Percentiles rank a stretch among this genome's conserved stretches.
Evolutionary conservation across 257 asterid species (phyloP).

Genomic region (Ilex asprella): DNA sequence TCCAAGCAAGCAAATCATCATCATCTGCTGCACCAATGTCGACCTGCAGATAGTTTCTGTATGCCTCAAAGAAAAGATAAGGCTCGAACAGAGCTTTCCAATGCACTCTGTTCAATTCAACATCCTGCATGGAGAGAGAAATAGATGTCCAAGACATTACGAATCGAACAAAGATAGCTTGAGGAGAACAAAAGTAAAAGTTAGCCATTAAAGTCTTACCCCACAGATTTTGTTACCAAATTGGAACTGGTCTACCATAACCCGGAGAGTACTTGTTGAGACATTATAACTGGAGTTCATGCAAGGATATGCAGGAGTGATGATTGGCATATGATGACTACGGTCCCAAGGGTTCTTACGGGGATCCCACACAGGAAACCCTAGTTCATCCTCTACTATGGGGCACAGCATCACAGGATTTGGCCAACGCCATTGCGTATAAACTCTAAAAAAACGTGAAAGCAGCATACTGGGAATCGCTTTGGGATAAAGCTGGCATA

Average conservation of each 20-base stretch:
- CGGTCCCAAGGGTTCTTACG: constrained; percentile 31
- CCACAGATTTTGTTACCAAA: constrained; percentile 33
- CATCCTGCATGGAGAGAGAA: not conserved
- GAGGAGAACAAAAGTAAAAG: no score
- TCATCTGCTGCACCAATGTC: not conserved
- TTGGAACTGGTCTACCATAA: constrained; percentile 36
- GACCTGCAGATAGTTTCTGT: not conserved
- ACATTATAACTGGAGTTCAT: constrained; percentile 45
- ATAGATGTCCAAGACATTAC: no score
- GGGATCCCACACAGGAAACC: constrained; percentile 40
- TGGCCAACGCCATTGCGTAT: constrained; percentile 46
- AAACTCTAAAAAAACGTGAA: constrained; percentile 40
- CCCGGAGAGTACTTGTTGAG: constrained; percentile 38
- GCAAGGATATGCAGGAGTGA: constrained; percentile 41
- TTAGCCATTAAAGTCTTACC: constrained; percentile 12
- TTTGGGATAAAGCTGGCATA: constrained; percentile 39
- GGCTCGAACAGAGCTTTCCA: not conserved
- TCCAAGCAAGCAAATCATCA: not conserved
- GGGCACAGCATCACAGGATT: constrained; percentile 42
- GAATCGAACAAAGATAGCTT: no score
- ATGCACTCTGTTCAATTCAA: not conserved
- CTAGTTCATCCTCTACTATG: constrained; percentile 34
- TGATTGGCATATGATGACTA: constrained; percentile 39
- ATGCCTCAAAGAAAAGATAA: not conserved
- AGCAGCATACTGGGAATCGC: constrained; percentile 40